Percentiles rank a stretch among this genome's conserved stretches.
Conservation (phyloP, 352 stramenopile species). For the Phytopythium kandeliae region DNA sequence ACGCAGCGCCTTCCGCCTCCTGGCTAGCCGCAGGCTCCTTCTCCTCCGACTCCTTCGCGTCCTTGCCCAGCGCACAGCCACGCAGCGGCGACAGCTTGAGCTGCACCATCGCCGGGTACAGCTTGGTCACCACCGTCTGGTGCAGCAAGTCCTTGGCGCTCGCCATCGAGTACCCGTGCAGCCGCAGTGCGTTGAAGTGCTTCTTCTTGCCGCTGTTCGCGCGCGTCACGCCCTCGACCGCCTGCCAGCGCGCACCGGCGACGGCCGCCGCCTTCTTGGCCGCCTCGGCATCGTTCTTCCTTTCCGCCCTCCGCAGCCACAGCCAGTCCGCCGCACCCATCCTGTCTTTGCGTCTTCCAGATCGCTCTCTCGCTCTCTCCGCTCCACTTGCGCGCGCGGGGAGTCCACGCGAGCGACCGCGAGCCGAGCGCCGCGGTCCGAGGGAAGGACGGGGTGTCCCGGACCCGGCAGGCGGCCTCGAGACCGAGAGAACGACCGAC, state of each 20-base stretch:
- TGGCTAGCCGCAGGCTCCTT: slow-evolving; percentile 5
- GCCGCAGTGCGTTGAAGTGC: slow-evolving; percentile 24
- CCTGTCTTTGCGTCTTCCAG: slow-evolving; percentile 16
- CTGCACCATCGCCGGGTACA: slow-evolving; percentile 39
- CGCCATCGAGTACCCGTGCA: slow-evolving; percentile 35
- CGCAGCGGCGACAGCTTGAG: slow-evolving; percentile 26
- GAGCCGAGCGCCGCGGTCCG: neutral
- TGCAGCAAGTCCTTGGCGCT: slow-evolving; percentile 40
- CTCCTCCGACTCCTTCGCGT: slow-evolving; percentile 6
- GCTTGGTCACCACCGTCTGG: slow-evolving; percentile 34
- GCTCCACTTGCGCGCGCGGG: neutral
- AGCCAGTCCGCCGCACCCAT: slow-evolving; percentile 37
- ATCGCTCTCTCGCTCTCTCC: slow-evolving; percentile 14
- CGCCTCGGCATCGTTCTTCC: slow-evolving; percentile 3
- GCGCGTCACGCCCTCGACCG: slow-evolving; percentile 5
- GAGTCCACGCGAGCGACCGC: neutral
- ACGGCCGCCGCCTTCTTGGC: slow-evolving; percentile 6
- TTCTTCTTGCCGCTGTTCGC: slow-evolving; percentile 7
- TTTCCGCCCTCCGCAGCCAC: slow-evolving; percentile 12
- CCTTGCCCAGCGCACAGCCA: slow-evolving; percentile 23
- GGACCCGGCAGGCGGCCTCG: neutral
- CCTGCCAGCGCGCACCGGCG: slow-evolving; percentile 8
- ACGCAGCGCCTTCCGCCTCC: slow-evolving; percentile 10
- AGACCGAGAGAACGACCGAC: slow-evolving; percentile 2
- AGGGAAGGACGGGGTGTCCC: neutral